Percentiles rank a stretch among this genome's conserved stretches.
These are phyloP conservation scores for Odontarrhena argentea DNA, from an alignment of 345 rosid genomes.

Conservation along the genomic window DNA sequence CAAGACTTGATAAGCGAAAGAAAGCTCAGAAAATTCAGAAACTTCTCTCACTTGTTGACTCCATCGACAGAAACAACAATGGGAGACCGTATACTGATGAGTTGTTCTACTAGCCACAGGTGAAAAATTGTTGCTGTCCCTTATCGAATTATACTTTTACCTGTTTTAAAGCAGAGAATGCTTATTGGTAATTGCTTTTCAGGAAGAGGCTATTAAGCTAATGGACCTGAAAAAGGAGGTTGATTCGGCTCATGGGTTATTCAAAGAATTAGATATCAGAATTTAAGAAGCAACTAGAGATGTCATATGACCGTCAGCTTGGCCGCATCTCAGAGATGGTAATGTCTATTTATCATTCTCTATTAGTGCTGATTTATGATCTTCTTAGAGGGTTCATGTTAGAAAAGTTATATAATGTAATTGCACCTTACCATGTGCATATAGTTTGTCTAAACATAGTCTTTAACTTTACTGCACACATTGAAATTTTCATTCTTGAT, in stretches of 20 bases:
- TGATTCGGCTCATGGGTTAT: conserved; percentile 58
- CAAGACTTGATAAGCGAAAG: conserved; percentile 68
- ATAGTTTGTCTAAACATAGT: not conserved
- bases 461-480: too few relatives aligned
- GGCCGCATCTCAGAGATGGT: conserved; percentile 61
- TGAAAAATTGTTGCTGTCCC: conserved; percentile 15
- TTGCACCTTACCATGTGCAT: not conserved
- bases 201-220: conserved; percentile 74
- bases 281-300: conserved; percentile 64
- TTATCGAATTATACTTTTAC: not conserved
- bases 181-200: conserved; percentile 12
- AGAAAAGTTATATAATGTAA: not conserved
- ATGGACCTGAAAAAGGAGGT: conserved; percentile 65
- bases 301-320: conserved; percentile 65
- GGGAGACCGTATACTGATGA: conserved; percentile 84
- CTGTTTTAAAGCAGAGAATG: conserved; percentile 16
- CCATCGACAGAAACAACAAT: conserved; percentile 54
- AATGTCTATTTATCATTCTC: not conserved
- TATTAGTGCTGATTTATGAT: not conserved
- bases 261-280: conserved; percentile 56
- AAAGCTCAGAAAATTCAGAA: conserved; percentile 57
- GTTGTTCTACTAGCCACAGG: conserved; percentile 69
- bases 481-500: too few relatives aligned
- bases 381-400: not conserved
- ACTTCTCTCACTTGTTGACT: conserved; percentile 67